Evolutionary conservation across 2,329 filamentous ascomycete species (phyloP).

Genomic region (Fusarium sp.): DNA sequence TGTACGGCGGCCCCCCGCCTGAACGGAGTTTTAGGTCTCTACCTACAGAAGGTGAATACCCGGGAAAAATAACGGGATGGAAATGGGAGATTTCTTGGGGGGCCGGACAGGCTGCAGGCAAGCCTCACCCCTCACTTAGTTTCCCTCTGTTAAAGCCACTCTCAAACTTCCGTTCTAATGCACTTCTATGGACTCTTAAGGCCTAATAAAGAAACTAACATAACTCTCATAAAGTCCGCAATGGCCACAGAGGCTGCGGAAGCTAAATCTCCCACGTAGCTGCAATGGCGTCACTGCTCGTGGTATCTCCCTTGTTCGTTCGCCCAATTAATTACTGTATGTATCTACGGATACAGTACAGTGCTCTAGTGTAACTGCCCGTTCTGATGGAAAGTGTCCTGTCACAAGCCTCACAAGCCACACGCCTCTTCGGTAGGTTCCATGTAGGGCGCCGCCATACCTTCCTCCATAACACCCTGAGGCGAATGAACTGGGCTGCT

Average conservation of each 20-base stretch:
- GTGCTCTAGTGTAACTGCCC: not conserved
- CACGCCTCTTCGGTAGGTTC: constrained; percentile 24
- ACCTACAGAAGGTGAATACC: not conserved
- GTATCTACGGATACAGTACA: not conserved
- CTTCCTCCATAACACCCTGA: constrained; percentile 19
- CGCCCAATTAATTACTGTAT: not conserved
- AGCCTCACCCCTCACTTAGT: constrained; percentile 27
- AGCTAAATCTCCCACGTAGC: constrained; percentile 6
- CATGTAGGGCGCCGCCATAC: constrained; percentile 28
- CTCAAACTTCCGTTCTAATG: constrained; percentile 15
- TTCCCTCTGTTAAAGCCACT: constrained; percentile 26
- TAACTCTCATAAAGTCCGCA: constrained; percentile 10
- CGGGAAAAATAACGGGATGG: constrained; percentile 24
- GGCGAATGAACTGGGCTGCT: constrained; percentile 2
- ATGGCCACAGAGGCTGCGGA: constrained; percentile 11
- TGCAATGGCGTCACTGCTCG: constrained; percentile 21
- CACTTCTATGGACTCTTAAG: constrained; percentile 1
- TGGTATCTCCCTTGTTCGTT: constrained; percentile 14
- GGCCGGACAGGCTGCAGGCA: not conserved
- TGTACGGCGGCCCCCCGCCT: constrained; percentile 4
- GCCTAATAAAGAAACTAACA: constrained; percentile 18
- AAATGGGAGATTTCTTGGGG: constrained; percentile 25
- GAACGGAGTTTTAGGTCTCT: constrained; percentile 1
- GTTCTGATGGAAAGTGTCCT: not conserved
- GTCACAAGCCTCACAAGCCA: constrained; percentile 39